Base-by-base conservation (phyloP, 768 basidiomycete genomes). In the Artomyces pyxidatus region DNA sequence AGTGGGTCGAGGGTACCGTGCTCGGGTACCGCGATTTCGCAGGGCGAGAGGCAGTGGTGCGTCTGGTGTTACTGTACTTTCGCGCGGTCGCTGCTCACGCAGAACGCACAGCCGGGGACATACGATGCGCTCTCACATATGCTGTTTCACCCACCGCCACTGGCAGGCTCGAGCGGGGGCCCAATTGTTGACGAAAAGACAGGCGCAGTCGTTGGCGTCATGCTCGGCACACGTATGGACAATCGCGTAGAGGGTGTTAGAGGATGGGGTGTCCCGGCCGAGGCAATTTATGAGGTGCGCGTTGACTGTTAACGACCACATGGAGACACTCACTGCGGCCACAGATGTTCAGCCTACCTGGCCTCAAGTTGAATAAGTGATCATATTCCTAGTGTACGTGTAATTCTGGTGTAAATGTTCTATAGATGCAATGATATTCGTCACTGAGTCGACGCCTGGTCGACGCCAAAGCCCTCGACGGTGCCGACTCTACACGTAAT, bases 121-220 rank as follows among this genome's bases (percentile, higher is more conserved):
- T 80, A 84, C 59, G 81, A 83, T 55, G 65, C 75, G 4, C 71
- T 86, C 9, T 72, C 75, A 1, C 75, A 80, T 55, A 60, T 86
- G 54, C 59, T 77, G 39, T 75, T 83, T 59, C 63, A 66, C 29
- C 73, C 75, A 2, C 58, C 75, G 7, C 83, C 83, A 11, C 76
- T 77, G 0, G 69, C 74, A 1, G 84, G 84, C 6, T 83, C 82
- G 17, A 84, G 82, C 48, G 84, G 85, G 4, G 83, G 82, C 1
- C 83, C 84, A 0, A 75, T 86, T 47, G 66, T 86, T 7, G 78
- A 82, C 48, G 71, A 73, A 52, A 70, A 76, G 52, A 76, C 65
- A 25, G 83, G 83, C 4, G 73, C 80, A 0, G 82, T 85, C 3
- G 69, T 85, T 2, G 85, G 85, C 1, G 66, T 85, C 14, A 72